phyloP scores from a whole-genome alignment of 495 filamentous ascomycete genomes.

The Penicillium atrosanguineum region DNA sequence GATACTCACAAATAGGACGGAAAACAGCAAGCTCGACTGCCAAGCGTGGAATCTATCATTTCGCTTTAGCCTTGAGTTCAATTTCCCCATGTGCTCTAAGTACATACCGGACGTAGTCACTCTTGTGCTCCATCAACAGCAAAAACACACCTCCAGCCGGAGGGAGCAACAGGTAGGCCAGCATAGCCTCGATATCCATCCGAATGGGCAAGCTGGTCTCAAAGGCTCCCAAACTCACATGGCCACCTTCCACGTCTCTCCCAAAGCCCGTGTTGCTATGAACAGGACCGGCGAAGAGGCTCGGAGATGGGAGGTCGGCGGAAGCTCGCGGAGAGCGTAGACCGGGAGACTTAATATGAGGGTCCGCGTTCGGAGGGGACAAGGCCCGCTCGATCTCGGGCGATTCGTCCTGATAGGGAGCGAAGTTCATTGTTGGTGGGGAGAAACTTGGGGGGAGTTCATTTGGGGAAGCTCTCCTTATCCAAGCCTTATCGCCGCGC shows the following conservation, averaged over 20 bases:
- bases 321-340: slow-evolving; percentile 39
- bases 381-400: slow-evolving; percentile 73
- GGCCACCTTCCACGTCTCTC: slow-evolving; percentile 40
- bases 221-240: slow-evolving; percentile 75
- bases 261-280: slow-evolving; percentile 36
- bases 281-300: slow-evolving; percentile 35
- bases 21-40: slow-evolving; percentile 88
- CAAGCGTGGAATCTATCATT: slow-evolving; percentile 83
- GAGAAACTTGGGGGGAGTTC: slow-evolving; percentile 1
- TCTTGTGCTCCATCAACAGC: slow-evolving; percentile 85
- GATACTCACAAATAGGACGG: slow-evolving; percentile 67
- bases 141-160: slow-evolving; percentile 84
- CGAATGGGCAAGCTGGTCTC: slow-evolving; percentile 77
- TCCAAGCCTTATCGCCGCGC: slow-evolving; percentile 6
- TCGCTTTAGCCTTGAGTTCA: slow-evolving; percentile 4
- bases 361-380: slow-evolving; percentile 58
- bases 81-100: neutral
- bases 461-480: slow-evolving; percentile 9
- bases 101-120: slow-evolving; percentile 89
- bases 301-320: slow-evolving; percentile 42
- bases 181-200: slow-evolving; percentile 82
- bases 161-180: slow-evolving; percentile 85
- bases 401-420: slow-evolving; percentile 87
- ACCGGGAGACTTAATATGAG: slow-evolving; percentile 49
- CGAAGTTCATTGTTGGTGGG: slow-evolving; percentile 72